phyloP scores from a whole-genome alignment of 208 protist genomes.

The Trypanosoma scelopori region DNA sequence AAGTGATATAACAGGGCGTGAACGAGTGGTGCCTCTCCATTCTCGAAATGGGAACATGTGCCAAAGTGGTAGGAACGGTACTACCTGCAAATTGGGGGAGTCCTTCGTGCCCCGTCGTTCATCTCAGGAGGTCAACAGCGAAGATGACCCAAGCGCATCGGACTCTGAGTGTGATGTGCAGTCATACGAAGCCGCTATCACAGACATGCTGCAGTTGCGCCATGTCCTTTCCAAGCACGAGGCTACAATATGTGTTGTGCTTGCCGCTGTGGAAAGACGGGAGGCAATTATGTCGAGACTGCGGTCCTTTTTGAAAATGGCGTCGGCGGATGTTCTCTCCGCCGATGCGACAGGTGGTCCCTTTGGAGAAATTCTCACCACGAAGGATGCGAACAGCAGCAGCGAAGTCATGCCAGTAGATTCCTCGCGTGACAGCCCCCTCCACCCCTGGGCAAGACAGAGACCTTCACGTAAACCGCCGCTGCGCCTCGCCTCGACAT shows the following conservation, averaged over 20 bases:
- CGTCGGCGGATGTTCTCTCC: neutral
- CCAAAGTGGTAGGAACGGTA: neutral
- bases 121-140: neutral
- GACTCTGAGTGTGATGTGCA: neutral
- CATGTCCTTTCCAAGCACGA: slow-evolving; percentile 10
- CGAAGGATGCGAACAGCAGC: too few species aligned
- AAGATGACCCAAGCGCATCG: neutral
- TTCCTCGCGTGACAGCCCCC: neutral
- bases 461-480: too few species aligned
- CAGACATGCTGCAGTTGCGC: slow-evolving; percentile 19
- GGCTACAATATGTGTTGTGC: slow-evolving; percentile 2
- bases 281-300: slow-evolving; percentile 21
- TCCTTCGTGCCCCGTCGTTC: neutral
- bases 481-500: neutral
- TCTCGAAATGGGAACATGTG: too few species aligned
- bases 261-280: slow-evolving; percentile 15
- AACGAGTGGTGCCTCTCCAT: too few species aligned
- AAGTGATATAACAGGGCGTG: too few species aligned
- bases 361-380: too few species aligned
- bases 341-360: too few species aligned
- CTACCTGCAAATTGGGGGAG: neutral
- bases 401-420: neutral
- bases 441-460: neutral
- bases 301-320: slow-evolving; percentile 14
- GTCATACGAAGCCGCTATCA: neutral